Percentiles rank a stretch among this genome's conserved stretches.
phyloP scores from a whole-genome alignment of 2,329 filamentous ascomycete genomes.

The Microdochium nivale region DNA sequence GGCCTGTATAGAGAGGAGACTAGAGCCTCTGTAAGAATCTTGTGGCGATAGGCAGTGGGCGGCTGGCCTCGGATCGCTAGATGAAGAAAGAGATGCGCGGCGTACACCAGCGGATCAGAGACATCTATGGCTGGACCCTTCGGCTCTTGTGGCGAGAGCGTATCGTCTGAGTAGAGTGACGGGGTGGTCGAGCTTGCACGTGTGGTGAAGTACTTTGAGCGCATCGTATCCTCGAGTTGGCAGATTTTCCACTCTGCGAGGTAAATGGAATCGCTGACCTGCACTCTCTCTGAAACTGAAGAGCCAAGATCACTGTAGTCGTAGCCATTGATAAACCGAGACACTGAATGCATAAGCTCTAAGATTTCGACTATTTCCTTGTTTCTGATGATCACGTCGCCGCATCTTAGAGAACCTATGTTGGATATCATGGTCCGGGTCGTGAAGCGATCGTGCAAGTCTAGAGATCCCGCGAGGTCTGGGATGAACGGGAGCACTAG shows the following conservation, averaged over 20 bases:
- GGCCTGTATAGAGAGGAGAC: constrained; percentile 16
- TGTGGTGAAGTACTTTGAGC: constrained; percentile 7
- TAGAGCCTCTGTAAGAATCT: constrained; percentile 16
- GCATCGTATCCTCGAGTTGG: constrained; percentile 14
- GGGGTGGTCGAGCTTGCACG: constrained; percentile 8
- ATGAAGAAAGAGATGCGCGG: constrained; percentile 20
- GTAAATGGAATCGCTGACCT: constrained; percentile 22
- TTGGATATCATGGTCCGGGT: constrained; percentile 14
- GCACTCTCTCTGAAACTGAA: constrained; percentile 16
- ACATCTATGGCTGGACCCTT: constrained; percentile 12
- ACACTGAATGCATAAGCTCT: constrained; percentile 19
- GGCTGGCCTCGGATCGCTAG: constrained; percentile 21
- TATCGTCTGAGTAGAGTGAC: constrained; percentile 1
- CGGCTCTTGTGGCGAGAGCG: constrained; percentile 2
- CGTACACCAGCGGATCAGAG: constrained; percentile 18
- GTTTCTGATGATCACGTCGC: constrained; percentile 14
- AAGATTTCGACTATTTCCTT: constrained; percentile 18
- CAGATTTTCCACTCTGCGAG: constrained; percentile 21
- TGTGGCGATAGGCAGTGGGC: constrained; percentile 18
- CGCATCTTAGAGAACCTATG: constrained; percentile 6
- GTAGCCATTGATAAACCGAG: constrained; percentile 19
- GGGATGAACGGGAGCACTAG: constrained; percentile 21
- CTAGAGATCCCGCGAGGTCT: constrained; percentile 15
- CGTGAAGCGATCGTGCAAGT: constrained; percentile 17
- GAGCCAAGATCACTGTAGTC: constrained; percentile 19